A percentile compares a stretch with the other conserved stretches of the same genome.
phyloP scores from a whole-genome alignment of 257 asterid genomes.

The Solanum gandarillasii region DNA sequence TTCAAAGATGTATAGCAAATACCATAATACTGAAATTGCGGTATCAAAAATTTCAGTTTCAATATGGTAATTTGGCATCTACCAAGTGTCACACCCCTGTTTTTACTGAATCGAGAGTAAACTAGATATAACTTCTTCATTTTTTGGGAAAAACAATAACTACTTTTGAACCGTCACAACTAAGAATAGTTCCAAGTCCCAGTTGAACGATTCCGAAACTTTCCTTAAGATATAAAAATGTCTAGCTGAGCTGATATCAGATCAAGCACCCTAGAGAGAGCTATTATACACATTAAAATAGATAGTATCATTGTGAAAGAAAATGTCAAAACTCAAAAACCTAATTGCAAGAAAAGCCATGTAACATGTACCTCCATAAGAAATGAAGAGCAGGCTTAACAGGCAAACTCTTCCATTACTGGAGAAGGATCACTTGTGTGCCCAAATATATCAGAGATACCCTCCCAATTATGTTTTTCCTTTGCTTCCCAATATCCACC shows the following conservation, averaged over 20 bases:
- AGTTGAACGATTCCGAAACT: background rate
- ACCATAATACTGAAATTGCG: background rate
- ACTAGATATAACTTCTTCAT: background rate
- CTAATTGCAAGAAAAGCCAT: background rate
- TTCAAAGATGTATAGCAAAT: background rate
- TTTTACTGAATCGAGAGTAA: background rate
- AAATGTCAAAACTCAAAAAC: background rate
- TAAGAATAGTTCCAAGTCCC: background rate
- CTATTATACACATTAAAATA: background rate
- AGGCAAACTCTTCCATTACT: background rate
- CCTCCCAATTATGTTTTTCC: slow-evolving; percentile 68
- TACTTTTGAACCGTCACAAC: background rate
- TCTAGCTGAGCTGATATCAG: background rate
- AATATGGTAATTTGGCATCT: background rate
- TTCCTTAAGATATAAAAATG: background rate
- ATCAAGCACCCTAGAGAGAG: background rate
- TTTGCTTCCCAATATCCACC: slow-evolving; percentile 98
- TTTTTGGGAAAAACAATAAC: background rate
- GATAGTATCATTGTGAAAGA: background rate
- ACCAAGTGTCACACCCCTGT: background rate
- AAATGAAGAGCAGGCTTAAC: background rate
- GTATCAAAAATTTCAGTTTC: background rate
- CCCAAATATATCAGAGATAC: slow-evolving; percentile 64
- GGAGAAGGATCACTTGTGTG: slow-evolving; percentile 37
- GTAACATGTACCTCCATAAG: background rate